Percentiles rank a stretch among this genome's conserved stretches.
phyloP scores from a whole-genome alignment of 768 basidiomycete genomes.

The Phylloporus scabripes region DNA sequence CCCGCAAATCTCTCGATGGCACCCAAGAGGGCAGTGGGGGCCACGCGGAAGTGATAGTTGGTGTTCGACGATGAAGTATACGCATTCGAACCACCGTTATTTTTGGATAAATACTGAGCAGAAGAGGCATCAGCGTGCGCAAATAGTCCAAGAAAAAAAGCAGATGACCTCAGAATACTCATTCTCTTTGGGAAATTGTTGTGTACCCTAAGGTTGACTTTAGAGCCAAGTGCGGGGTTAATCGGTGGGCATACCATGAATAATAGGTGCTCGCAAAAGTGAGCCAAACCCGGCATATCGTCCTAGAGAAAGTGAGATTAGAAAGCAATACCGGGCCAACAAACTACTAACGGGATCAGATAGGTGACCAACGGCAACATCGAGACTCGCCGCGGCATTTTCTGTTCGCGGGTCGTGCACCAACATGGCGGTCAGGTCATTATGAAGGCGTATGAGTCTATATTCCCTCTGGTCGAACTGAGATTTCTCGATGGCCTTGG shows the following conservation, averaged over 20 bases:
- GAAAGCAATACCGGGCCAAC: neutral
- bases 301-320: conserved; percentile 37
- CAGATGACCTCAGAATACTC: conserved; percentile 78
- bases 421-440: conserved; percentile 82
- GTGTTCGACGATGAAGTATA: conserved; percentile 91
- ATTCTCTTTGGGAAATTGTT: conserved; percentile 85
- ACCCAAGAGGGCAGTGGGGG: conserved; percentile 54
- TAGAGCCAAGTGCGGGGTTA: neutral
- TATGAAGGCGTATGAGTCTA: conserved; percentile 75
- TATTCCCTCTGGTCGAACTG: conserved; percentile 78
- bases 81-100: conserved; percentile 87
- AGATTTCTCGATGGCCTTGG: conserved; percentile 60
- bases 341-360: conserved; percentile 74
- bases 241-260: conserved; percentile 69
- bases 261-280: conserved; percentile 93
- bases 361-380: conserved; percentile 92
- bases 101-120: conserved; percentile 64
- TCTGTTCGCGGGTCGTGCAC: conserved; percentile 83
- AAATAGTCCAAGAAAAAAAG: neutral
- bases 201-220: conserved; percentile 54
- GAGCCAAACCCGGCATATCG: conserved; percentile 89
- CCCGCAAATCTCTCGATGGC: conserved; percentile 74
- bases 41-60: conserved; percentile 78
- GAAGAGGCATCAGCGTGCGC: neutral
- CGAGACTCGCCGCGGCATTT: conserved; percentile 91